Percentiles rank a stretch among this genome's conserved stretches.
Evolutionary conservation across 2,329 filamentous ascomycete species (phyloP).

Genomic region (Alternaria hordeiaustralica): DNA sequence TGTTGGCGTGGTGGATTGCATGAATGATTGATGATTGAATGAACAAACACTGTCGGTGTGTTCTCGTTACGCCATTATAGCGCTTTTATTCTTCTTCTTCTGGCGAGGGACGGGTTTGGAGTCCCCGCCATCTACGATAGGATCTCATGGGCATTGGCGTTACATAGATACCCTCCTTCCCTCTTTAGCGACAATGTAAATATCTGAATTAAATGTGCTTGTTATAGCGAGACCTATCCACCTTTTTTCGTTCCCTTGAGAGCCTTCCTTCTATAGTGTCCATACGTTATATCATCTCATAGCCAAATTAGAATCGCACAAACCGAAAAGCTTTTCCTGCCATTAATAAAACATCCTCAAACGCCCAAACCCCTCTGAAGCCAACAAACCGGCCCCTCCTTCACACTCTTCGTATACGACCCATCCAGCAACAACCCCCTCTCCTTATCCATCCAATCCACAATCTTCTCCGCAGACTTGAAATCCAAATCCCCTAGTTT

Average conservation of each 20-base stretch:
- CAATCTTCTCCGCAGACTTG: conserved; percentile 52
- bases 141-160: neutral
- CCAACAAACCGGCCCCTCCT: conserved; percentile 2
- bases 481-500: conserved; percentile 56
- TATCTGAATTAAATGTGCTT: neutral
- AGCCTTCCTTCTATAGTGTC: neutral
- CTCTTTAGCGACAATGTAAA: neutral
- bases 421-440: conserved; percentile 26
- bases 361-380: neutral
- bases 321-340: neutral
- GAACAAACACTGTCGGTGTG: neutral
- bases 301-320: neutral
- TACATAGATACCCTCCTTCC: conserved; percentile 1
- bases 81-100: neutral
- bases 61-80: neutral
- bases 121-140: neutral
- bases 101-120: neutral
- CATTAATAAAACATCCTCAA: neutral
- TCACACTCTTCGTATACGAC: neutral
- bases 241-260: neutral
- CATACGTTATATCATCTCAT: neutral
- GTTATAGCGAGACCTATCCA: neutral
- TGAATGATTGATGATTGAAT: neutral
- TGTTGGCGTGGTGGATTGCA: neutral
- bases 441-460: conserved; percentile 53